A percentile compares a stretch with the other conserved stretches of the same genome.
Conservation (phyloP, 2,329 filamentous ascomycete species). For the Pseudocercospora eumusae region DNA sequence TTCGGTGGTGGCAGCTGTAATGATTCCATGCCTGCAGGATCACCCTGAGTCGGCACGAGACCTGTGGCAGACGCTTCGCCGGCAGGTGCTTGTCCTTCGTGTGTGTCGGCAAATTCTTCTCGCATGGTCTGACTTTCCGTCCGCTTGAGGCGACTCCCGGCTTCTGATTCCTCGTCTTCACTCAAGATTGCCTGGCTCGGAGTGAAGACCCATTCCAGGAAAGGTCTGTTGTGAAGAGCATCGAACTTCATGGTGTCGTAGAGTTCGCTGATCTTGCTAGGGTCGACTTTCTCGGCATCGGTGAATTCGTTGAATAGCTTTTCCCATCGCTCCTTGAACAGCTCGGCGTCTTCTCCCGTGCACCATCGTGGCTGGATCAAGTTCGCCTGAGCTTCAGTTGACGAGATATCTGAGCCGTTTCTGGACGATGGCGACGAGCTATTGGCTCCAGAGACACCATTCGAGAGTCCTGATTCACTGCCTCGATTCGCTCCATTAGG, state of each 20-base stretch:
- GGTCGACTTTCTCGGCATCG: constrained; percentile 96
- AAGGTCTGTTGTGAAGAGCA: constrained; percentile 91
- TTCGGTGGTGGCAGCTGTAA: constrained; percentile 28
- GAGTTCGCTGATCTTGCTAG: constrained; percentile 96
- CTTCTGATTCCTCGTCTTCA: constrained; percentile 50
- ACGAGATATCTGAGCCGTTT: constrained; percentile 33
- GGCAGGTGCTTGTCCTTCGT: constrained; percentile 31
- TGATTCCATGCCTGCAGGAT: constrained; percentile 16
- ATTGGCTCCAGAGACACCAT: background rate
- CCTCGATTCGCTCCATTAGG: constrained; percentile 50
- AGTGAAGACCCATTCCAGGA: constrained; percentile 96
- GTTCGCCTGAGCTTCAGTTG: constrained; percentile 35
- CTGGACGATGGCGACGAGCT: background rate
- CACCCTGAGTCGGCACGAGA: constrained; percentile 7
- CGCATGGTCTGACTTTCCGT: constrained; percentile 39
- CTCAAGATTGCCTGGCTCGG: constrained; percentile 77
- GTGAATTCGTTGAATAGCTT: constrained; percentile 97
- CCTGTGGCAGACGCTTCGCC: constrained; percentile 13
- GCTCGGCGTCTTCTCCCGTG: constrained; percentile 87
- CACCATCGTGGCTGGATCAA: constrained; percentile 89
- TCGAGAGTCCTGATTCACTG: constrained; percentile 18
- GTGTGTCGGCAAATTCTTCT: constrained; percentile 38
- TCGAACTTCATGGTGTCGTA: constrained; percentile 99
- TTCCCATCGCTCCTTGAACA: constrained; percentile 97
- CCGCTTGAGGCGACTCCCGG: constrained; percentile 27